phyloP scores from a whole-genome alignment of 1,139 yeast species.

The Wickerhamiella infanticola region DNA sequence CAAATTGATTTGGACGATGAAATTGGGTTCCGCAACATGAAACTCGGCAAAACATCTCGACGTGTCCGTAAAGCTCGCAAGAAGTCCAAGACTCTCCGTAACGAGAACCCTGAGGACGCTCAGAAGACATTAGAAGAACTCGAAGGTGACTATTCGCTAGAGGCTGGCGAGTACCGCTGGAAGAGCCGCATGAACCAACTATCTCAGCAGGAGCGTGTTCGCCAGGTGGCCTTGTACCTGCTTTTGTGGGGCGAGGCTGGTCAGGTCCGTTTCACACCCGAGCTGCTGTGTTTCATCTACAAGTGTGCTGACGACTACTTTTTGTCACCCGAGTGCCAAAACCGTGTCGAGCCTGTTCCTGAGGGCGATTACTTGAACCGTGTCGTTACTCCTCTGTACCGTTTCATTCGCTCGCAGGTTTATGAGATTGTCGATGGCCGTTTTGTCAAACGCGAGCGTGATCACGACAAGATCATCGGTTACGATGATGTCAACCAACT shows the following conservation, averaged over 20 bases:
- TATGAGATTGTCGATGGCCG: slow-evolving; percentile 90
- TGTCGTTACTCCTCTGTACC: slow-evolving; percentile 81
- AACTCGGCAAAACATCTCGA: slow-evolving; percentile 51
- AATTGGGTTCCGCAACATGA: slow-evolving; percentile 65
- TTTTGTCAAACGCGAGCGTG: slow-evolving; percentile 92
- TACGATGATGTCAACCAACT: slow-evolving; percentile 97
- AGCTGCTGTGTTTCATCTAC: slow-evolving; percentile 79
- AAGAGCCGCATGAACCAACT: slow-evolving; percentile 55
- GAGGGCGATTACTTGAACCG: slow-evolving; percentile 94
- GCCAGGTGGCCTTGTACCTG: slow-evolving; percentile 79
- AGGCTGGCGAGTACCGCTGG: slow-evolving; percentile 81
- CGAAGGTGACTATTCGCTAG: slow-evolving; percentile 71
- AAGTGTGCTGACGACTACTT: slow-evolving; percentile 86
- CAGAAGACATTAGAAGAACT: slow-evolving; percentile 58
- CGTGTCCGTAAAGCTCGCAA: slow-evolving; percentile 39
- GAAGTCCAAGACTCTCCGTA: slow-evolving; percentile 49
- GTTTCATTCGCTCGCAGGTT: slow-evolving; percentile 84
- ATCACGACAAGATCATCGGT: slow-evolving; percentile 87
- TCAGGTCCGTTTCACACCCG: slow-evolving; percentile 92
- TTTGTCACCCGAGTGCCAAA: slow-evolving; percentile 79
- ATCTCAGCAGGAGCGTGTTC: slow-evolving; percentile 63
- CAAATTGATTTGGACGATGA: slow-evolving; percentile 75
- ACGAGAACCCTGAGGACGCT: slow-evolving; percentile 27
- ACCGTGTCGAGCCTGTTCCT: slow-evolving; percentile 57
- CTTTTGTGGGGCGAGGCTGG: slow-evolving; percentile 98